Base-by-base conservation (phyloP, 208 protist species). In the Vickermania spadyakhi region DNA sequence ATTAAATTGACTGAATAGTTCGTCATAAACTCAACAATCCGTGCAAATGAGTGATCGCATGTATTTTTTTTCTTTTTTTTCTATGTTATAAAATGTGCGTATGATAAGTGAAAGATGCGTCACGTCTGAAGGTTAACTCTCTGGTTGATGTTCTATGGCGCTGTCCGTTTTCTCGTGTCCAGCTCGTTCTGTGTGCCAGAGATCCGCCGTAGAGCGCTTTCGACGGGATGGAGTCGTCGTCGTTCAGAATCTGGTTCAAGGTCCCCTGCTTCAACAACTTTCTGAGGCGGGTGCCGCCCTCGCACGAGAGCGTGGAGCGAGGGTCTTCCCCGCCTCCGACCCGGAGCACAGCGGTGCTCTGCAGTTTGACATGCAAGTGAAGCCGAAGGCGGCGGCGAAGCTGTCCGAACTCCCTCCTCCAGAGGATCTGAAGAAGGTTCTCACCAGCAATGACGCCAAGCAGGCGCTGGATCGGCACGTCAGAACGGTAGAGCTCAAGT, bases 401-500 rank as follows among this genome's bases (percentile, higher is more conserved):
- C 36, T 45, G 7, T 45, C 36, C 11, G 36, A 45, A 45, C 36
- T 45, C 36, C 61, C n/a, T 56, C 63, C 23, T 60, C 58, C 13
- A 50, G 58, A 22, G 31, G 56, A 31, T 28, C 58, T 60, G 31
- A 50, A 62, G 36, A 64, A 42, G 5, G 49, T 56, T 2, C 55
- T 78, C 11, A 73, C 76, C 1, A 55, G 64, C 7, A 69, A 82
- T 0, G 28, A 73, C 23, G 60, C 70, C 62, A 52, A 36, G 18
- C 28, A 51, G 23, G 22, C 72, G 23, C 53, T 84, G n/a, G 79
- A 84, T 25, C 53, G 56, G 7, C 70, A 52, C 1, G 62, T 70
- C 26, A 31, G 58, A 30, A 77, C 68, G 26, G 56, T 88, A 23
- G 13, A 80, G 31, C 36, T 86, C n/a, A 81, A 67, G 54, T 68